Evolutionary conservation across 2,329 filamentous ascomycete genomes (phyloP).

Genomic region (Colletotrichum sp.): DNA sequence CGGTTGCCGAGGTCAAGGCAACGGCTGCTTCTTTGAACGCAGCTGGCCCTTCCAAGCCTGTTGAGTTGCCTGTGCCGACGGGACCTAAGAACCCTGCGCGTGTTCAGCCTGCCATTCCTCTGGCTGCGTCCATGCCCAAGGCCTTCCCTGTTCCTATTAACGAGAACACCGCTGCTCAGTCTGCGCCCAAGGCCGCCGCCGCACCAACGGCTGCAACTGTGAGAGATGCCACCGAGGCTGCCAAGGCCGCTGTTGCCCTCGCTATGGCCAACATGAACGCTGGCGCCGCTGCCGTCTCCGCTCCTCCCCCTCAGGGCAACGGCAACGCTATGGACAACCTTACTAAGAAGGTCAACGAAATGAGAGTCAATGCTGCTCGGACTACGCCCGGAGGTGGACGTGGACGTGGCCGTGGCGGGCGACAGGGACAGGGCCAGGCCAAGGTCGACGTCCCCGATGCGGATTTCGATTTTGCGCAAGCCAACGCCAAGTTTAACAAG

Average conservation of each 20-base stretch:
- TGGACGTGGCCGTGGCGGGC: constrained; percentile 51
- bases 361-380: constrained; percentile 68
- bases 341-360: constrained; percentile 77
- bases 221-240: constrained; percentile 74
- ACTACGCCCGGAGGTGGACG: constrained; percentile 42
- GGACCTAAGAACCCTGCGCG: constrained; percentile 55
- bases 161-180: constrained; percentile 28
- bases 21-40: constrained; percentile 56
- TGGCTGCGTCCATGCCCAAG: constrained; percentile 49
- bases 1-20: constrained; percentile 56
- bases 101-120: constrained; percentile 70
- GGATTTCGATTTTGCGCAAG: constrained; percentile 86
- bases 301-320: constrained; percentile 26
- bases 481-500: constrained; percentile 55
- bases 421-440: constrained; percentile 39
- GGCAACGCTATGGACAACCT: constrained; percentile 70
- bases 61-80: constrained; percentile 46
- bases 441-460: constrained; percentile 89
- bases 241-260: constrained; percentile 78
- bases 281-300: constrained; percentile 31
- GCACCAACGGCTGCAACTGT: constrained; percentile 44
- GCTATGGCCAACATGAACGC: constrained; percentile 75
- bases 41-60: constrained; percentile 37
- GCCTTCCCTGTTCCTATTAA: constrained; percentile 11
- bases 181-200: constrained; percentile 28